A percentile compares a stretch with the other conserved stretches of the same genome.
phyloP scores from a whole-genome alignment of 345 rosid genomes.

The Pugionium cornutum region DNA sequence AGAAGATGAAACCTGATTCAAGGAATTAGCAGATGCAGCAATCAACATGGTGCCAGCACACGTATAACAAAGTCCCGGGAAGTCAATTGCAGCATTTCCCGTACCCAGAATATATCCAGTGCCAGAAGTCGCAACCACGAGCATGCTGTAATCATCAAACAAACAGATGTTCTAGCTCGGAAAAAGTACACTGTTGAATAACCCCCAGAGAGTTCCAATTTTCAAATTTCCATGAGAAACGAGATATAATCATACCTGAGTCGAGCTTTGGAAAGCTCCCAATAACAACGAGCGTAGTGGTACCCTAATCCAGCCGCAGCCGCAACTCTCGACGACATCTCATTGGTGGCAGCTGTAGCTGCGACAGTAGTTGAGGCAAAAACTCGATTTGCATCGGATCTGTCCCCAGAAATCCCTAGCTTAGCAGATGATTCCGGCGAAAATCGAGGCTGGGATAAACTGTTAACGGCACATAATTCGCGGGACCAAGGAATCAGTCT shows the following conservation, averaged over 20 bases:
- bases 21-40: constrained; percentile 91
- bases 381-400: constrained; percentile 46
- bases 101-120: constrained; percentile 89
- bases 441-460: constrained; percentile 28
- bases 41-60: constrained; percentile 99
- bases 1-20: constrained; percentile 67
- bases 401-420: constrained; percentile 37
- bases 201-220: neutral
- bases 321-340: constrained; percentile 36
- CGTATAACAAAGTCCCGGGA: constrained; percentile 82
- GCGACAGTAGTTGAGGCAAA: constrained; percentile 30
- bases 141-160: constrained; percentile 52
- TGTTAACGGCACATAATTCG: constrained; percentile 32
- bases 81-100: constrained; percentile 60
- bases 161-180: neutral
- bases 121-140: constrained; percentile 97
- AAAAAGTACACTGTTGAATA: neutral
- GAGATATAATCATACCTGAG: constrained; percentile 56
- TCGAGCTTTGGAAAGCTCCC: constrained; percentile 97
- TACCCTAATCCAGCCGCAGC: constrained; percentile 41
- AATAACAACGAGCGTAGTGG: constrained; percentile 74
- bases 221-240: neutral
- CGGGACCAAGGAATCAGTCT: constrained; percentile 38
- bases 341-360: constrained; percentile 24
- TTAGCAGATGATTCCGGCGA: constrained; percentile 40